These are phyloP conservation scores for baker's yeast (Saccharomyces cerevisiae) DNA, from an alignment of 805 yeast genomes.

Conservation along the genomic window DNA sequence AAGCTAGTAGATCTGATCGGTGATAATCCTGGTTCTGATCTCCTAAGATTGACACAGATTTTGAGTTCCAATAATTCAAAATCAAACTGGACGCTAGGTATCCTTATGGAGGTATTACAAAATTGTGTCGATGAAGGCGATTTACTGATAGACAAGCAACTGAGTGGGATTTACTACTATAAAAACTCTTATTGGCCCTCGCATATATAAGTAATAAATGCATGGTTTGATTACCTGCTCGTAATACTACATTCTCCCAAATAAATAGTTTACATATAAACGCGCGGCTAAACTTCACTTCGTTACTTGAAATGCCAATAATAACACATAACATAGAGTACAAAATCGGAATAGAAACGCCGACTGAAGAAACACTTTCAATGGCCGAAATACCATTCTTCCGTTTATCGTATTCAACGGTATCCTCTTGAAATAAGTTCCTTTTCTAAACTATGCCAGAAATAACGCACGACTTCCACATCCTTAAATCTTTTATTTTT, in stretches of 20 bases:
- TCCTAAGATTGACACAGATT: slow-evolving; percentile 20
- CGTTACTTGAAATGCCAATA: neutral
- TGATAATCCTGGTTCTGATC: slow-evolving; percentile 24
- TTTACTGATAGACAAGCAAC: slow-evolving; percentile 58
- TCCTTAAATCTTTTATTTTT: slow-evolving; percentile 80
- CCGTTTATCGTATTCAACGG: slow-evolving; percentile 11
- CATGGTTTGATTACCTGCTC: neutral
- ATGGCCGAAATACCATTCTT: neutral
- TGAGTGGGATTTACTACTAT: slow-evolving; percentile 59
- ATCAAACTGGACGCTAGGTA: slow-evolving; percentile 49
- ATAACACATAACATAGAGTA: neutral
- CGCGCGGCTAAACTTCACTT: neutral
- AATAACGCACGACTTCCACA: slow-evolving; percentile 70
- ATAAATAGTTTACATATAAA: neutral
- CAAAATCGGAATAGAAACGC: neutral
- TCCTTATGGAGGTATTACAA: slow-evolving; percentile 57
- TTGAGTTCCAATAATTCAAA: slow-evolving; percentile 13
- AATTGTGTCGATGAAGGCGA: slow-evolving; percentile 48
- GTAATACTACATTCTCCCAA: neutral
- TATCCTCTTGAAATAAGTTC: slow-evolving; percentile 63
- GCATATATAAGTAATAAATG: slow-evolving; percentile 2
- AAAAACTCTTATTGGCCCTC: slow-evolving; percentile 34
- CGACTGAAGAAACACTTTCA: neutral
- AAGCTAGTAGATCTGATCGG: slow-evolving; percentile 22
- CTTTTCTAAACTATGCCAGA: slow-evolving; percentile 80